Evolutionary conservation across 1,139 yeast species (phyloP).

Genomic region (Diutina sp.): DNA sequence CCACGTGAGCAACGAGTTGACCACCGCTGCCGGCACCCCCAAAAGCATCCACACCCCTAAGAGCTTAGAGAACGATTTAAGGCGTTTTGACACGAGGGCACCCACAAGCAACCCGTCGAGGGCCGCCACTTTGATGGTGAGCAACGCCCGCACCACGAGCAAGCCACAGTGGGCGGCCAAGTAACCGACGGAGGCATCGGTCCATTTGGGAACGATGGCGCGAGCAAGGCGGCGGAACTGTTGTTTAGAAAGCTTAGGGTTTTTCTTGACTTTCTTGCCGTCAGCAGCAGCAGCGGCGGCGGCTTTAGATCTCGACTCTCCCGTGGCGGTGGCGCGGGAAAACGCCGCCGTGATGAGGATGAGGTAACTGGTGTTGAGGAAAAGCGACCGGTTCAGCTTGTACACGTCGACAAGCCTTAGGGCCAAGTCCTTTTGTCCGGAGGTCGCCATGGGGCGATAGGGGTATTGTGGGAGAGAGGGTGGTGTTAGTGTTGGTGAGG

Average conservation of each 20-base stretch:
- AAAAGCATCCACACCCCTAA: conserved; percentile 71
- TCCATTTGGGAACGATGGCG: conserved; percentile 26
- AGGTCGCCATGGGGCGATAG: not conserved
- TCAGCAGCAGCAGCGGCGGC: conserved; percentile 2
- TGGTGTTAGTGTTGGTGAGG: not conserved
- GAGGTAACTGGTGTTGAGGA: conserved; percentile 37
- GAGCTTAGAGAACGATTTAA: conserved; percentile 49
- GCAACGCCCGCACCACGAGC: conserved; percentile 54
- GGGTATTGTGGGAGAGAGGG: not conserved
- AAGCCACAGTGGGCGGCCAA: conserved; percentile 48
- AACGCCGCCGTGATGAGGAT: conserved; percentile 34
- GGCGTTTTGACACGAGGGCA: conserved; percentile 60
- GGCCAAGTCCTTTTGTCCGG: conserved; percentile 5
- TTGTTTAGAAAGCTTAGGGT: conserved; percentile 19
- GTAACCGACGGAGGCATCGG: conserved; percentile 22
- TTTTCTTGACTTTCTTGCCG: conserved; percentile 8
- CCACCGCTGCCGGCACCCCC: conserved; percentile 78
- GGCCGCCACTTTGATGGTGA: conserved; percentile 75
- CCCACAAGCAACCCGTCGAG: conserved; percentile 83
- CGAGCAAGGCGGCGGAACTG: conserved; percentile 20
- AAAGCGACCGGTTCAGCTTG: conserved; percentile 31
- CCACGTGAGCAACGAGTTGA: conserved; percentile 63
- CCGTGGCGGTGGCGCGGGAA: conserved; percentile 28
- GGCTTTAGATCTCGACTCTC: conserved; percentile 4
- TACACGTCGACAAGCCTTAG: conserved; percentile 22